A percentile compares a stretch with the other conserved stretches of the same genome.
These are phyloP conservation scores for Pleurotus tuber-regium DNA, from an alignment of 768 basidiomycete genomes.

Conservation along the genomic window DNA sequence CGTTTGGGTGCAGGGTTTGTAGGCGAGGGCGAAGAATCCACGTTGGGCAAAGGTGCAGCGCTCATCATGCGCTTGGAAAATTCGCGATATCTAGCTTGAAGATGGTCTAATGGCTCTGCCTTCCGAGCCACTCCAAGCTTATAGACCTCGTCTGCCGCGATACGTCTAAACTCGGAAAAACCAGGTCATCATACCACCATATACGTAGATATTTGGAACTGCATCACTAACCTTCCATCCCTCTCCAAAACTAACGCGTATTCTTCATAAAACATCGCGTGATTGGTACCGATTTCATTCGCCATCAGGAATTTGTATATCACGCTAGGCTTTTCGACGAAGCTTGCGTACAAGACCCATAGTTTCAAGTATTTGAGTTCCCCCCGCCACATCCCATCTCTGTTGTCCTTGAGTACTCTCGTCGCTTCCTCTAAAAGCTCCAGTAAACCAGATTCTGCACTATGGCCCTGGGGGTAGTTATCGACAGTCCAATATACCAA, in stretches of 20 bases:
- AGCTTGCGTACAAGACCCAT: conserved; percentile 91
- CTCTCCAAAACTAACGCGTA: conserved; percentile 83
- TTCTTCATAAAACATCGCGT: conserved; percentile 89
- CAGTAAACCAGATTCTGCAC: conserved; percentile 85
- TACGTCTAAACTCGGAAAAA: conserved; percentile 47
- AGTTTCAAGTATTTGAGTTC: conserved; percentile 89
- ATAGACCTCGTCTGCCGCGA: conserved; percentile 88
- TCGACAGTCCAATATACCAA: conserved; percentile 93
- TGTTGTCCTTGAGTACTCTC: conserved; percentile 73
- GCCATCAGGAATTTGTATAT: conserved; percentile 89
- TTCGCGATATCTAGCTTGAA: conserved; percentile 74
- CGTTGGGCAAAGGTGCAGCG: conserved; percentile 32
- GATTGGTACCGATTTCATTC: conserved; percentile 84
- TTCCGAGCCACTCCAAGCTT: conserved; percentile 83
- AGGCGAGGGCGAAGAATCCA: conserved; percentile 33
- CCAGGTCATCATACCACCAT: conserved; percentile 11
- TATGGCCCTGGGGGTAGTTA: conserved; percentile 92
- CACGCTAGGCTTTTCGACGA: conserved; percentile 85
- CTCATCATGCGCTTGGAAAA: conserved; percentile 93
- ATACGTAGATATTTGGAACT: conserved; percentile 3
- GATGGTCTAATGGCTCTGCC: conserved; percentile 76
- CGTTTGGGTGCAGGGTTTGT: conserved; percentile 29
- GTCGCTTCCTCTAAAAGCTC: conserved; percentile 94
- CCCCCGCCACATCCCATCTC: conserved; percentile 68
- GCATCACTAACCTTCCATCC: conserved; percentile 61